phyloP scores from a whole-genome alignment of 169 alveolate species.

The Eimeria falciformis region DNA sequence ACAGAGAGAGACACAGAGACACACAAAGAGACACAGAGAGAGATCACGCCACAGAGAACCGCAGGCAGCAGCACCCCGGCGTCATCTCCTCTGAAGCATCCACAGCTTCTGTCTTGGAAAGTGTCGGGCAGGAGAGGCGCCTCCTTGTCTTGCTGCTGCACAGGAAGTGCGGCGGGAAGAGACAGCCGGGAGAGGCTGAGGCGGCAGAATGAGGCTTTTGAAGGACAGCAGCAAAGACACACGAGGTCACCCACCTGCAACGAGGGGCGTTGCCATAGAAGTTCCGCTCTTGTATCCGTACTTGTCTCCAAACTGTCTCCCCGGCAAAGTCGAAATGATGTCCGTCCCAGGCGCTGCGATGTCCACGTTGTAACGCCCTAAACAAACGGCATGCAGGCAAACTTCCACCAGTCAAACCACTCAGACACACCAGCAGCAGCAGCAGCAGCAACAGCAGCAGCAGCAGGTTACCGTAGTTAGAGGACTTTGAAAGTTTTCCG shows the following conservation, averaged over 20 bases:
- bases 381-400: not conserved
- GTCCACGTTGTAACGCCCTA: constrained; percentile 58
- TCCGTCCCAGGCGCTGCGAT: constrained; percentile 73
- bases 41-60: too few relatives aligned
- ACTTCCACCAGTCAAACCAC: not conserved
- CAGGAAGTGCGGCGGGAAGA: not conserved
- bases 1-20: too few relatives aligned
- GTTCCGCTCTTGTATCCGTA: constrained; percentile 77
- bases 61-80: too few relatives aligned
- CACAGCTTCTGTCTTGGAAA: too few relatives aligned
- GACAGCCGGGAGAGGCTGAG: not conserved
- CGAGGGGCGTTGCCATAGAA: constrained; percentile 77
- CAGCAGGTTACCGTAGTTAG: constrained; percentile 12
- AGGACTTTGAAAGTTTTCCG: constrained; percentile 34
- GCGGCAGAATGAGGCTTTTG: not conserved
- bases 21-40: too few relatives aligned
- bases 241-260: constrained; percentile 55
- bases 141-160: too few relatives aligned
- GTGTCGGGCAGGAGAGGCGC: too few relatives aligned
- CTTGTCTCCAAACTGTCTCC: constrained; percentile 24
- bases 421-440: constrained; percentile 7
- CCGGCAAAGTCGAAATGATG: constrained; percentile 69
- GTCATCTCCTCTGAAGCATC: too few relatives aligned
- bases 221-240: not conserved
- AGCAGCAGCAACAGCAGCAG: not conserved